Conservation (phyloP, 2,329 filamentous ascomycete species). For the Aspergillus sp. region DNA sequence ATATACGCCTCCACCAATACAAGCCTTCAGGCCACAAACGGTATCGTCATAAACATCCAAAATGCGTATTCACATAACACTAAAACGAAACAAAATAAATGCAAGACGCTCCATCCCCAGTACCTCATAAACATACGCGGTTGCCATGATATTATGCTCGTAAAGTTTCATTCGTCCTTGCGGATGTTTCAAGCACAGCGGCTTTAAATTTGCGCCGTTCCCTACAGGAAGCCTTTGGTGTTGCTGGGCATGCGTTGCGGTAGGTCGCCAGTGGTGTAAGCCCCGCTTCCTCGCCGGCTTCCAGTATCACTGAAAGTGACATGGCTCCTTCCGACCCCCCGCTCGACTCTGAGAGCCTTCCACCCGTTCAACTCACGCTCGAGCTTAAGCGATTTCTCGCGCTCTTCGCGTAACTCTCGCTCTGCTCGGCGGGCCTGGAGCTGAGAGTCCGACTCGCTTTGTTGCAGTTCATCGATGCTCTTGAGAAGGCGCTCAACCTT, state of each 20-base stretch:
- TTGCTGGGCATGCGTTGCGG: slow-evolving; percentile 69
- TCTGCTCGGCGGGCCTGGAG: slow-evolving; percentile 81
- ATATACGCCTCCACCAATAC: slow-evolving; percentile 9
- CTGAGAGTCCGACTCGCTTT: slow-evolving; percentile 78
- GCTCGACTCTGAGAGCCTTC: slow-evolving; percentile 70
- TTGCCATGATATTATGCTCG: slow-evolving; percentile 19
- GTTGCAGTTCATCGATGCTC: slow-evolving; percentile 91
- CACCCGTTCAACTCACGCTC: slow-evolving; percentile 84
- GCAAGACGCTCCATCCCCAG: slow-evolving; percentile 5
- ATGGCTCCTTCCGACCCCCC: slow-evolving; percentile 34
- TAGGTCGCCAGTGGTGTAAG: slow-evolving; percentile 49
- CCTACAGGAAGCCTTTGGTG: slow-evolving; percentile 73
- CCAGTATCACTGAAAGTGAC: slow-evolving; percentile 40
- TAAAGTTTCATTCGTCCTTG: slow-evolving; percentile 6
- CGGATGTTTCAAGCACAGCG: background rate
- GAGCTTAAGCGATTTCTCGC: slow-evolving; percentile 75
- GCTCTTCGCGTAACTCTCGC: slow-evolving; percentile 84
- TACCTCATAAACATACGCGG: slow-evolving; percentile 13
- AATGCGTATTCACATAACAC: slow-evolving; percentile 17
- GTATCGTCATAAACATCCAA: slow-evolving; percentile 15
- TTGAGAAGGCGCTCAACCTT: slow-evolving; percentile 85
- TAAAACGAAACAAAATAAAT: slow-evolving; percentile 9
- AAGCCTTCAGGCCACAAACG: slow-evolving; percentile 2
- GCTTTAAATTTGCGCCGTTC: slow-evolving; percentile 11
- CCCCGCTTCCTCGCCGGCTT: slow-evolving; percentile 41